These are phyloP conservation scores for Suhomyces emberorum DNA, from an alignment of 805 yeast genomes.

Conservation along the genomic window DNA sequence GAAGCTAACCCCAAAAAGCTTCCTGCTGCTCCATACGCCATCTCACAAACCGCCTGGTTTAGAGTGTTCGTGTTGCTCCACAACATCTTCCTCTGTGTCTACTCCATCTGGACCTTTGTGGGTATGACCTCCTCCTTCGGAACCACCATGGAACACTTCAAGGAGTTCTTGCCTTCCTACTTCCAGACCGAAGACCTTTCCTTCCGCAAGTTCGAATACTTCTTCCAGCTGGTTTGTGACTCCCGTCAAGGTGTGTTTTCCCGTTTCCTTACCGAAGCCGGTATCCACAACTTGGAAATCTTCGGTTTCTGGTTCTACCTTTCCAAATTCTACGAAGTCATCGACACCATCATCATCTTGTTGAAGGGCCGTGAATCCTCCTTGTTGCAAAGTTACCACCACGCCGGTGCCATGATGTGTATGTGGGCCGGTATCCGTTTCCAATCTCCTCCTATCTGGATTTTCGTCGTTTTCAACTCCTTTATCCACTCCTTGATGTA, in stretches of 20 bases:
- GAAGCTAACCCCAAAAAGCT: conserved; percentile 31
- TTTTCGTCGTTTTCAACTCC: conserved; percentile 76
- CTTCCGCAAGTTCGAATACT: conserved; percentile 32
- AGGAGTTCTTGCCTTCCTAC: conserved; percentile 12
- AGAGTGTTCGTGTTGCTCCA: conserved; percentile 56
- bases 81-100: conserved; percentile 58
- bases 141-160: conserved; percentile 30
- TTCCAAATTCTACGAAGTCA: conserved; percentile 67
- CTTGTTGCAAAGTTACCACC: conserved; percentile 69
- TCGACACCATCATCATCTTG: conserved; percentile 65
- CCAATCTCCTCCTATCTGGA: conserved; percentile 75
- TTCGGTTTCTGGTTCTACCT: conserved; percentile 67
- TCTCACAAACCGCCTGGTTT: conserved; percentile 47
- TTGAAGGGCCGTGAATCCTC: conserved; percentile 67
- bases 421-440: conserved; percentile 78
- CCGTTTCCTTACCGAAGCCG: conserved; percentile 16
- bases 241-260: conserved; percentile 56
- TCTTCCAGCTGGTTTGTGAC: conserved; percentile 64
- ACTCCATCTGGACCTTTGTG: conserved; percentile 66
- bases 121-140: conserved; percentile 59
- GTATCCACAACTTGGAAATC: conserved; percentile 42
- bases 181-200: conserved; percentile 1
- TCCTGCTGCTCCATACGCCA: conserved; percentile 51
- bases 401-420: conserved; percentile 75
- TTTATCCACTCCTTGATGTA: conserved; percentile 75